Evolutionary conservation across 1,284 basidiomycete genomes (phyloP).

Genomic region (Apiotrichum brassicae): DNA sequence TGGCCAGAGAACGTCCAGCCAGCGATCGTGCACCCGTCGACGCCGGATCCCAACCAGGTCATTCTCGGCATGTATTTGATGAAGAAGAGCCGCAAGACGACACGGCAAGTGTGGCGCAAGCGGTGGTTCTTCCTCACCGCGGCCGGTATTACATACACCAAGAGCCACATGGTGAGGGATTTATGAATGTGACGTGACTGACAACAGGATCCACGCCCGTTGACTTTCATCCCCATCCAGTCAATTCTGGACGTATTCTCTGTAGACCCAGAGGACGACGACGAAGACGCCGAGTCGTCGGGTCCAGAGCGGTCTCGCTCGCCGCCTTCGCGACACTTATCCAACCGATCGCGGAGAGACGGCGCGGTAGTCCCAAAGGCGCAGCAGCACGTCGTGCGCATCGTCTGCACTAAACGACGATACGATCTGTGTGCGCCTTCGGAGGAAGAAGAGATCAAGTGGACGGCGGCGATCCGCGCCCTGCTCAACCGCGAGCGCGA

Average conservation of each 20-base stretch:
- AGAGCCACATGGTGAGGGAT: constrained; percentile 72
- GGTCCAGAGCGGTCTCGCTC: constrained; percentile 1
- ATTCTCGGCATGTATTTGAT: constrained; percentile 87
- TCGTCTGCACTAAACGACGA: constrained; percentile 89
- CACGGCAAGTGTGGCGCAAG: constrained; percentile 92
- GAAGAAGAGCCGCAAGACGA: constrained; percentile 75
- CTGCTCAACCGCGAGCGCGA: constrained; percentile 55
- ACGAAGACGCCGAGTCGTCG: constrained; percentile 9
- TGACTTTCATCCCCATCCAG: constrained; percentile 74
- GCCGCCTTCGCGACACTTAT: constrained; percentile 5
- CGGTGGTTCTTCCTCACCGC: constrained; percentile 81
- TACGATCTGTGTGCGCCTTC: constrained; percentile 85
- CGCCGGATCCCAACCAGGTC: constrained; percentile 56
- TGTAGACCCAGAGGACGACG: constrained; percentile 18
- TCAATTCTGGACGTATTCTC: constrained; percentile 91
- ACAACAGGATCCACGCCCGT: constrained; percentile 71
- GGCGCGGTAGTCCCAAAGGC: constrained; percentile 3
- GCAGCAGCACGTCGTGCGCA: constrained; percentile 72
- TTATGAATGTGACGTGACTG: background rate
- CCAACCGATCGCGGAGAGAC: background rate
- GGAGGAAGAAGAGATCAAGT: constrained; percentile 98
- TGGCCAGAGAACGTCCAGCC: constrained; percentile 6
- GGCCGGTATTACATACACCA: constrained; percentile 73
- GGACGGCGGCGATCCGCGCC: constrained; percentile 89
- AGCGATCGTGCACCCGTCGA: constrained; percentile 42